Percentiles rank a stretch among this genome's conserved stretches.
phyloP scores from a whole-genome alignment of 192 early-diverging fungal genomes.

The Umbelopsis sp. region DNA sequence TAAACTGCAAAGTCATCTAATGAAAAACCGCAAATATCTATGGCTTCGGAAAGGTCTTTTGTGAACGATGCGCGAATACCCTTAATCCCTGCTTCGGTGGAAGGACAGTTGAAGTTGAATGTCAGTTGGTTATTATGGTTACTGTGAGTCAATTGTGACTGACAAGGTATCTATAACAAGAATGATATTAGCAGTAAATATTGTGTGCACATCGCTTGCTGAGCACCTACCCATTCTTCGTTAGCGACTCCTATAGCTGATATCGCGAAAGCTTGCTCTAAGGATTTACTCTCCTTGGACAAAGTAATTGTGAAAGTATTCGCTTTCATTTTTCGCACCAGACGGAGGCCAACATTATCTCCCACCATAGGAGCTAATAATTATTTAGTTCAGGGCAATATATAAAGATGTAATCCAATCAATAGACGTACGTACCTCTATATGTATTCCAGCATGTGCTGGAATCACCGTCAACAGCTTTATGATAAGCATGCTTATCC shows the following conservation, averaged over 20 bases:
- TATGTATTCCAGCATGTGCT: constrained; percentile 58
- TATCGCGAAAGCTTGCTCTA: not conserved
- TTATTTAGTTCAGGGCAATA: not conserved
- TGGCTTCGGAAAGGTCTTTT: not conserved
- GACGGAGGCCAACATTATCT: constrained; percentile 57
- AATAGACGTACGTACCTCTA: constrained; percentile 26
- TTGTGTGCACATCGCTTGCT: not conserved
- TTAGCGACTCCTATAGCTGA: constrained; percentile 25
- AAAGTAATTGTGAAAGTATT: constrained; percentile 15
- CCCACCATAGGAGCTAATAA: constrained; percentile 39
- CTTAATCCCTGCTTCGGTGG: constrained; percentile 11
- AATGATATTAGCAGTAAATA: not conserved
- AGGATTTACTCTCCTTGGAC: not conserved
- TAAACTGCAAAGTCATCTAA: constrained; percentile 17
- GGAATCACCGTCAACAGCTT: constrained; percentile 51
- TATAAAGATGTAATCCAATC: not conserved
- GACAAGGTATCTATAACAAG: not conserved
- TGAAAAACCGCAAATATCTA: constrained; percentile 5
- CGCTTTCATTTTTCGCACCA: constrained; percentile 36
- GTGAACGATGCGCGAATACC: constrained; percentile 9
- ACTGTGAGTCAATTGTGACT: not conserved
- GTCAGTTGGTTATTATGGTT: not conserved
- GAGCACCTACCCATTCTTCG: constrained; percentile 5
- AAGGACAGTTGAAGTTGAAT: constrained; percentile 10
- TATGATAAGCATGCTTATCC: constrained; percentile 46